These are phyloP conservation scores for Rosa rugosa DNA, from an alignment of 306 rosid species.

Conservation along the genomic window DNA sequence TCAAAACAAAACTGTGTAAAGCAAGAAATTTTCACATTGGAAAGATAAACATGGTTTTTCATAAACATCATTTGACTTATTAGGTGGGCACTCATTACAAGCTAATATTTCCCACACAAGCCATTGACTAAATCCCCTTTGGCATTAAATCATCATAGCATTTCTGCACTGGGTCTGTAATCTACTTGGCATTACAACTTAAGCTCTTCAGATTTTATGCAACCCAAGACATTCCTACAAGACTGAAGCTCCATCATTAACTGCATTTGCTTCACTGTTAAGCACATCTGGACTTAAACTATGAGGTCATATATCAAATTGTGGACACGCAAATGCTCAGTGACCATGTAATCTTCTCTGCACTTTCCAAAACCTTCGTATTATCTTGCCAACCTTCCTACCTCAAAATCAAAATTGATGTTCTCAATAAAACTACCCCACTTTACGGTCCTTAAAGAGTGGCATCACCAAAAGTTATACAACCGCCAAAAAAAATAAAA, in stretches of 20 bases:
- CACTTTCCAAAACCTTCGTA: background rate
- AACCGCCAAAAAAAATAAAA: background rate
- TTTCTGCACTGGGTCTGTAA: background rate
- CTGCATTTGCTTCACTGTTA: background rate
- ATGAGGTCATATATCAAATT: background rate
- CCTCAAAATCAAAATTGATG: background rate
- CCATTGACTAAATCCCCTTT: background rate
- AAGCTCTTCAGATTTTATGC: background rate
- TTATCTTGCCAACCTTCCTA: background rate
- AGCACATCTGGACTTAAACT: background rate
- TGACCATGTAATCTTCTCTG: background rate
- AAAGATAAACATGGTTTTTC: background rate
- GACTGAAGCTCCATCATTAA: constrained; percentile 3
- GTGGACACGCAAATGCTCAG: background rate
- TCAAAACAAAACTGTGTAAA: background rate
- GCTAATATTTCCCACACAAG: background rate
- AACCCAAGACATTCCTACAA: background rate
- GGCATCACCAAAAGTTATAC: background rate
- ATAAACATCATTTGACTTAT: background rate
- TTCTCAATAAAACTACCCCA: background rate
- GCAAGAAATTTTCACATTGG: background rate
- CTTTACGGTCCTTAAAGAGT: background rate
- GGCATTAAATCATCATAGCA: background rate
- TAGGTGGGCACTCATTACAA: background rate
- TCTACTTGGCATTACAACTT: background rate